Evolutionary conservation across 2,329 filamentous ascomycete genomes (phyloP).

Genomic region (Nemania sp.): DNA sequence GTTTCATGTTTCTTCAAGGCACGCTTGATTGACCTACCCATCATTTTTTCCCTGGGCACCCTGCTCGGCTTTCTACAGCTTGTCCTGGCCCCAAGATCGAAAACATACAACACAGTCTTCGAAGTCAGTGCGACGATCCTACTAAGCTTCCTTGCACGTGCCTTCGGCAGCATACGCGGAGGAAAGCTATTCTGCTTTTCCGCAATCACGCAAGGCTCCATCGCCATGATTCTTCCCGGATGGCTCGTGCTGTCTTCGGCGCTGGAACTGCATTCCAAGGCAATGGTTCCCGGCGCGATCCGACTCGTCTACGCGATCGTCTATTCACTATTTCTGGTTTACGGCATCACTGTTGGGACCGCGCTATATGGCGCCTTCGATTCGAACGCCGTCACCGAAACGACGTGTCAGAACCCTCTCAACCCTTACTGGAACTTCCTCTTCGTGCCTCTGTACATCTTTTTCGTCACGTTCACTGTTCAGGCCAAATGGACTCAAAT

Average conservation of each 20-base stretch:
- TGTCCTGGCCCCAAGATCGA: slow-evolving; percentile 74
- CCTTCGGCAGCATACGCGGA: slow-evolving; percentile 64
- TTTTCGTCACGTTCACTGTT: slow-evolving; percentile 76
- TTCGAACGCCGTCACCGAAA: slow-evolving; percentile 47
- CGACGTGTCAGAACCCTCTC: slow-evolving; percentile 51
- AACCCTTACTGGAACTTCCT: slow-evolving; percentile 59
- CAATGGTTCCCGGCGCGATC: slow-evolving; percentile 70
- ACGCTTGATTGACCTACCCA: slow-evolving; percentile 75
- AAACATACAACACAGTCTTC: slow-evolving; percentile 62
- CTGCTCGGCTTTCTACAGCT: slow-evolving; percentile 76
- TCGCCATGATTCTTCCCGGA: slow-evolving; percentile 71
- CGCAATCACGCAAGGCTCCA: slow-evolving; percentile 69
- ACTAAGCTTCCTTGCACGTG: slow-evolving; percentile 69
- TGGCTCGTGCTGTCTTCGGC: slow-evolving; percentile 59
- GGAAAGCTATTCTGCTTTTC: slow-evolving; percentile 71
- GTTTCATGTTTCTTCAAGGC: slow-evolving; percentile 82
- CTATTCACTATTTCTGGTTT: slow-evolving; percentile 71
- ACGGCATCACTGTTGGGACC: slow-evolving; percentile 68
- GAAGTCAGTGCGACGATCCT: slow-evolving; percentile 61
- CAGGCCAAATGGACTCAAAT: slow-evolving; percentile 80
- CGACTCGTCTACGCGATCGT: slow-evolving; percentile 75
- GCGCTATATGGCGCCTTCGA: slow-evolving; percentile 57
- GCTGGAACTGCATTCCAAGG: slow-evolving; percentile 69
- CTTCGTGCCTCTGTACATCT: slow-evolving; percentile 70
- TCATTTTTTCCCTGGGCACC: slow-evolving; percentile 76